Percentiles rank a stretch among this genome's conserved stretches.
These are phyloP conservation scores for Pulveroboletus ravenelii DNA, from an alignment of 768 basidiomycete species.

Conservation along the genomic window DNA sequence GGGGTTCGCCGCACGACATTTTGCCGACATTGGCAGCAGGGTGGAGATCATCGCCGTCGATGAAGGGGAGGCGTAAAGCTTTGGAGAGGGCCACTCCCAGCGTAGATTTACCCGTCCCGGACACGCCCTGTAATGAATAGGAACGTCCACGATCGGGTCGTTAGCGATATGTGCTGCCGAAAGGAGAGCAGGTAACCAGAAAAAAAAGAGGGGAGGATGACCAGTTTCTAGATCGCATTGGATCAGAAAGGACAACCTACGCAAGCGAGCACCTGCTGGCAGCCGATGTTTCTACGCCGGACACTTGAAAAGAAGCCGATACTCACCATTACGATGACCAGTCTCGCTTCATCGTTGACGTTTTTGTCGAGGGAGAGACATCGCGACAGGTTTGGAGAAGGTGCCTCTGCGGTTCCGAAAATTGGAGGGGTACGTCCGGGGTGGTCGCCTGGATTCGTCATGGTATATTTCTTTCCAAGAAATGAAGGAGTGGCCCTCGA, in stretches of 20 bases:
- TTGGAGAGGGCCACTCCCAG: constrained; percentile 60
- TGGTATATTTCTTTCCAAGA: neutral
- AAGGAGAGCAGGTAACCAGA: neutral
- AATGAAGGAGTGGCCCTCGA: too few species aligned
- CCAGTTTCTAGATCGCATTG: too few species aligned
- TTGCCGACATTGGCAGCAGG: constrained; percentile 78
- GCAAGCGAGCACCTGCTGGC: too few species aligned
- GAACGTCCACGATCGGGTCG: neutral
- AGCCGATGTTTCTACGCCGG: neutral
- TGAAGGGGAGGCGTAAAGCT: constrained; percentile 63
- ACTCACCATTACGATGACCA: constrained; percentile 52
- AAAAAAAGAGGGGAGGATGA: too few species aligned
- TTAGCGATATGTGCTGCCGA: neutral
- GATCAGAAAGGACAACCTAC: neutral
- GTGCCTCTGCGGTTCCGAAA: neutral
- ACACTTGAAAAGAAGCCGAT: too few species aligned
- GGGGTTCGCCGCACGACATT: constrained; percentile 72
- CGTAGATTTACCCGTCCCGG: constrained; percentile 69
- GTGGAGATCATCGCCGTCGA: constrained; percentile 89
- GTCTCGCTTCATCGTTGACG: constrained; percentile 11
- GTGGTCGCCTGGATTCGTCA: too few species aligned
- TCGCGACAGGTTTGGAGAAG: neutral
- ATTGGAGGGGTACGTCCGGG: neutral
- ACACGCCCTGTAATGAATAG: constrained; percentile 51
- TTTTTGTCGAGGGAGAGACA: neutral